Percentiles rank a stretch among this genome's conserved stretches.
Conservation (phyloP, 202 grass and related monocot species). For the Hordeum pubiflorum region DNA sequence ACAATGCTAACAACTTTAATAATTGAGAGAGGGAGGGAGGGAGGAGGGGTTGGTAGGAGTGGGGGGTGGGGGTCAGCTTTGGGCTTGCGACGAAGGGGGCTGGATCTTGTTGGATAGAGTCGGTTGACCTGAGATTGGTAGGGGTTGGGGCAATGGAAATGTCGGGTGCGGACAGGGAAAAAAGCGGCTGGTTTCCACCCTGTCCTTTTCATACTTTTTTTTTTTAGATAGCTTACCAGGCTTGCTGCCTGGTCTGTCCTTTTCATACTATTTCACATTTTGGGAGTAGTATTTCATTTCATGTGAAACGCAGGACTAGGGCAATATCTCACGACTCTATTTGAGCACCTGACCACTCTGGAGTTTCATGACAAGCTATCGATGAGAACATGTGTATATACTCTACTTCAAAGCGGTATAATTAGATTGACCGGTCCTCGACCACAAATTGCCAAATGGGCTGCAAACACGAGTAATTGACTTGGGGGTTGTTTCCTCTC, state of each 20-base stretch:
- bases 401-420: too few species aligned
- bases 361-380: background rate
- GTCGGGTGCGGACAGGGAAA: constrained; percentile 17
- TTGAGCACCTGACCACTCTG: background rate
- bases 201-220: background rate
- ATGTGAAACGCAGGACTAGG: background rate
- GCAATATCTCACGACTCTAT: too few species aligned
- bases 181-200: background rate
- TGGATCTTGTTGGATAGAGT: constrained; percentile 35
- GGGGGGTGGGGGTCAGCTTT: background rate
- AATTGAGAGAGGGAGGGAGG: constrained; percentile 24
- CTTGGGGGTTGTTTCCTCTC: too few species aligned
- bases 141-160: background rate
- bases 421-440: too few species aligned
- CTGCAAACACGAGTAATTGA: background rate
- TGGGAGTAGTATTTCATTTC: too few species aligned
- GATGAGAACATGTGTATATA: background rate
- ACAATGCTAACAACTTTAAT: constrained; percentile 21
- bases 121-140: constrained; percentile 22
- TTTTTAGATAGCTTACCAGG: too few species aligned
- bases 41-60: constrained; percentile 19
- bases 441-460: too few species aligned
- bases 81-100: background rate
- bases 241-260: too few species aligned
- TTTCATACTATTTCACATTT: constrained; percentile 6